Percentiles rank a stretch among this genome's conserved stretches.
Evolutionary conservation across 1,284 basidiomycete species (phyloP).

Genomic region (Agroathelia rolfsii): DNA sequence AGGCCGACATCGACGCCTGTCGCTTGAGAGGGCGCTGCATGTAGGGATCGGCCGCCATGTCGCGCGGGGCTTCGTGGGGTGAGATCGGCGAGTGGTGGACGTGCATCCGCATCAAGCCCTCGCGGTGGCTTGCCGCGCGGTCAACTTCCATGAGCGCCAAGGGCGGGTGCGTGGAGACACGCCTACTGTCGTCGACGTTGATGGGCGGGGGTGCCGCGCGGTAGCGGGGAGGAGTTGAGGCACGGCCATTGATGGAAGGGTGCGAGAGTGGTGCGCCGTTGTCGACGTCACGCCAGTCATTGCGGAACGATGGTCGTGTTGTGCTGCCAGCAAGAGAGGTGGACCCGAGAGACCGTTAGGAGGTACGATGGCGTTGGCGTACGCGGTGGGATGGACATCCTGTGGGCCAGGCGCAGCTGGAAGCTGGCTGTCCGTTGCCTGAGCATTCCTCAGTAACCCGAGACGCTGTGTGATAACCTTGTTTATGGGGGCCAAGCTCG

Average conservation of each 20-base stretch:
- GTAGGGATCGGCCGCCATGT: too few relatives aligned
- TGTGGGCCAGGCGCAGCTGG: conserved; percentile 51
- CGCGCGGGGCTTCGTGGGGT: too few relatives aligned
- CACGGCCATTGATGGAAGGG: conserved; percentile 15
- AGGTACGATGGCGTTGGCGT: conserved; percentile 33
- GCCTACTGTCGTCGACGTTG: conserved; percentile 27
- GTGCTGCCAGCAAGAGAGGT: conserved; percentile 22
- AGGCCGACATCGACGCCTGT: too few relatives aligned
- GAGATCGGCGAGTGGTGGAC: too few relatives aligned
- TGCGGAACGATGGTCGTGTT: conserved; percentile 23
- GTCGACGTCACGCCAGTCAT: conserved; percentile 23
- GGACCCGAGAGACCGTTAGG: conserved; percentile 25
- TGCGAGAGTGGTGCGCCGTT: conserved; percentile 22
- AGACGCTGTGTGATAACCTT: conserved; percentile 43
- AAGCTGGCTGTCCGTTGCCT: conserved; percentile 40
- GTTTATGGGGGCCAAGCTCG: conserved; percentile 53
- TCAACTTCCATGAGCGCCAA: conserved; percentile 47
- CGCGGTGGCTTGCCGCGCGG: conserved; percentile 21
- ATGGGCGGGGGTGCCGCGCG: conserved; percentile 35
- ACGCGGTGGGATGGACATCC: conserved; percentile 63
- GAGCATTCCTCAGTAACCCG: conserved; percentile 43
- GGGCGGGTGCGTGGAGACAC: conserved; percentile 27
- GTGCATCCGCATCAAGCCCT: too few relatives aligned
- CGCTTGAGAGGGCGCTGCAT: too few relatives aligned
- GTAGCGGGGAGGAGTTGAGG: conserved; percentile 29